A percentile compares a stretch with the other conserved stretches of the same genome.
Conservation (phyloP, 257 asterid species). For the Petunia secreta region DNA sequence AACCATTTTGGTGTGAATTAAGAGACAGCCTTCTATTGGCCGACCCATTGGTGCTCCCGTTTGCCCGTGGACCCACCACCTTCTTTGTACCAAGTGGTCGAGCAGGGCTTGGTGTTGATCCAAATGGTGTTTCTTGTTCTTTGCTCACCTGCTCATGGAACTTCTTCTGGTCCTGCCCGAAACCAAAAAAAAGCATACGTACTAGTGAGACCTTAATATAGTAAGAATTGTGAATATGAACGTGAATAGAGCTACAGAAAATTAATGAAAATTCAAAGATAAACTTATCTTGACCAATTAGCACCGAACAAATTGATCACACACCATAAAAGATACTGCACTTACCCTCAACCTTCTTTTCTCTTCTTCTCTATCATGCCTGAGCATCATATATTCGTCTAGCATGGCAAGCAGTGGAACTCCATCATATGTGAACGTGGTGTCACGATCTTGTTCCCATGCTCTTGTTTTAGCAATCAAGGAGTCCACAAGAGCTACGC, state of each 20-base stretch:
- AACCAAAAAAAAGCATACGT: not conserved
- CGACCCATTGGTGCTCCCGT: slow-evolving; percentile 65
- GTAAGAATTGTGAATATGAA: not conserved
- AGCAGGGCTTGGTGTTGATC: slow-evolving; percentile 88
- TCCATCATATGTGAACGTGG: slow-evolving; percentile 67
- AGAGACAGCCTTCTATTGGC: slow-evolving; percentile 77
- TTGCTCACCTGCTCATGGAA: slow-evolving; percentile 63
- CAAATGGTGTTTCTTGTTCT: slow-evolving; percentile 60
- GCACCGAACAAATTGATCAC: not conserved
- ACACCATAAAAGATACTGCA: fast-evolving
- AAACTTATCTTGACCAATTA: not conserved
- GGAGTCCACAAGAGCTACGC: slow-evolving; percentile 67
- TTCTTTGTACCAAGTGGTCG: slow-evolving; percentile 68
- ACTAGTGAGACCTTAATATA: not conserved
- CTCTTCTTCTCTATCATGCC: slow-evolving; percentile 71
- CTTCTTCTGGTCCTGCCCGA: slow-evolving; percentile 77
- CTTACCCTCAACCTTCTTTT: slow-evolving; percentile 66
- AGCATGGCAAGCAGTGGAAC: slow-evolving; percentile 74
- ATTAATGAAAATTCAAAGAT: not conserved
- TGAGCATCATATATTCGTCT: slow-evolving; percentile 55
- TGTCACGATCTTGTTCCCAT: slow-evolving; percentile 74
- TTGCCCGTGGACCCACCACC: slow-evolving; percentile 69
- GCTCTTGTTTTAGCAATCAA: slow-evolving; percentile 60
- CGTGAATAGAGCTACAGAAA: not conserved
- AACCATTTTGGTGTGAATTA: slow-evolving; percentile 79